Evolutionary conservation across 2,329 filamentous ascomycete genomes (phyloP).

Genomic region (Hymenoscyphus fraxineus): DNA sequence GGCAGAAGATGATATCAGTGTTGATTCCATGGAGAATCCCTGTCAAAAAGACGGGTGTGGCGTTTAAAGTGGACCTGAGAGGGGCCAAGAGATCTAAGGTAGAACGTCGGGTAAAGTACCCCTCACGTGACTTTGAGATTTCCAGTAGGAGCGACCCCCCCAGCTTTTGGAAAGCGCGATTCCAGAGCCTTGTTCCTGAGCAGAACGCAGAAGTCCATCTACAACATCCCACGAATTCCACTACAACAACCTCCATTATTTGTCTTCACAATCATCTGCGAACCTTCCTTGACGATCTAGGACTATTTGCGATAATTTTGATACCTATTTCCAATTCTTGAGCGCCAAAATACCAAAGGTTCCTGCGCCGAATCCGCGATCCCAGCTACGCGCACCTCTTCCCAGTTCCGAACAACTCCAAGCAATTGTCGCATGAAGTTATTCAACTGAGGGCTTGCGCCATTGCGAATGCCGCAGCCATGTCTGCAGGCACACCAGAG

Average conservation of each 20-base stretch:
- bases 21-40: no score
- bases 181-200: neutral
- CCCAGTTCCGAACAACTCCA: neutral
- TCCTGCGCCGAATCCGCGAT: neutral
- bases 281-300: neutral
- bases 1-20: no score
- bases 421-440: slow-evolving; percentile 26
- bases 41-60: no score
- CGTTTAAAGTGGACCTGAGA: no score
- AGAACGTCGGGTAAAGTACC: neutral
- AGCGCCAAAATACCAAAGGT: neutral
- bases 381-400: neutral
- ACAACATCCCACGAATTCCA: neutral
- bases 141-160: neutral
- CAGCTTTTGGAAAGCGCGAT: neutral
- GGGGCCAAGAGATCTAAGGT: no score
- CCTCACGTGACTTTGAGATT: neutral
- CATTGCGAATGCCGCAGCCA: slow-evolving; percentile 47
- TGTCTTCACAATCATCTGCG: neutral
- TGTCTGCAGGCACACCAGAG: slow-evolving; percentile 59
- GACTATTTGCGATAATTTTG: neutral
- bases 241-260: neutral
- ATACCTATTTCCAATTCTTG: neutral
- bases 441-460: slow-evolving; percentile 29
- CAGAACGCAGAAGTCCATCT: neutral